phyloP scores from a whole-genome alignment of 2,329 filamentous ascomycete species.

The Leptographium radiaticola region DNA sequence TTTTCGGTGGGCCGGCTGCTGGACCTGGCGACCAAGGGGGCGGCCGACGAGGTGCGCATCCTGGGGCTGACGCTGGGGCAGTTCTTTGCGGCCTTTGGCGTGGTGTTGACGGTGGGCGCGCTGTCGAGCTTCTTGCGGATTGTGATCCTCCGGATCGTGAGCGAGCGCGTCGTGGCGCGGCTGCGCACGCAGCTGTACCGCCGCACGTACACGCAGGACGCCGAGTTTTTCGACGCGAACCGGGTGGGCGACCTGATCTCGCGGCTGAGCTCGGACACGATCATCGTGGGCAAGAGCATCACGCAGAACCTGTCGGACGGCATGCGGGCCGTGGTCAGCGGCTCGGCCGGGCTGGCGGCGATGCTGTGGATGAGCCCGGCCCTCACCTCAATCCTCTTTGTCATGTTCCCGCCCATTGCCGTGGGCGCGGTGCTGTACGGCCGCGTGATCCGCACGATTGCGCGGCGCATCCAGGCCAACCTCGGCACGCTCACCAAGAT shows the following conservation, averaged over 20 bases:
- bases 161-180: conserved; percentile 84
- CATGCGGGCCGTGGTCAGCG: conserved; percentile 80
- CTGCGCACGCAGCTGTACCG: conserved; percentile 83
- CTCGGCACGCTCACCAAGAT: conserved; percentile 90
- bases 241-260: conserved; percentile 93
- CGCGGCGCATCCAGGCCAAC: conserved; percentile 86
- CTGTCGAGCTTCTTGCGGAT: conserved; percentile 89
- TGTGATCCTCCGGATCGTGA: conserved; percentile 83
- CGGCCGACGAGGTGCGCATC: conserved; percentile 52
- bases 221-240: conserved; percentile 98
- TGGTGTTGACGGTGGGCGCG: conserved; percentile 70
- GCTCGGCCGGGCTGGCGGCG: conserved; percentile 73
- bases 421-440: conserved; percentile 88
- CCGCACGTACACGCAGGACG: conserved; percentile 90
- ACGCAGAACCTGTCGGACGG: conserved; percentile 96
- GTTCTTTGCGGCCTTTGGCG: conserved; percentile 73
- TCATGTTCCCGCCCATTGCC: conserved; percentile 86
- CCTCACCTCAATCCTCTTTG: conserved; percentile 70
- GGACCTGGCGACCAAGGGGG: conserved; percentile 71
- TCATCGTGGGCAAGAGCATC: conserved; percentile 96
- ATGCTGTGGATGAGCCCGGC: conserved; percentile 96
- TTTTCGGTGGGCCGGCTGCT: conserved; percentile 94
- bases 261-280: conserved; percentile 85
- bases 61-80: conserved; percentile 77
- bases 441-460: conserved; percentile 74